A percentile compares a stretch with the other conserved stretches of the same genome.
phyloP scores from a whole-genome alignment of 2,329 filamentous ascomycete species.

The Aspergillus unguis region DNA sequence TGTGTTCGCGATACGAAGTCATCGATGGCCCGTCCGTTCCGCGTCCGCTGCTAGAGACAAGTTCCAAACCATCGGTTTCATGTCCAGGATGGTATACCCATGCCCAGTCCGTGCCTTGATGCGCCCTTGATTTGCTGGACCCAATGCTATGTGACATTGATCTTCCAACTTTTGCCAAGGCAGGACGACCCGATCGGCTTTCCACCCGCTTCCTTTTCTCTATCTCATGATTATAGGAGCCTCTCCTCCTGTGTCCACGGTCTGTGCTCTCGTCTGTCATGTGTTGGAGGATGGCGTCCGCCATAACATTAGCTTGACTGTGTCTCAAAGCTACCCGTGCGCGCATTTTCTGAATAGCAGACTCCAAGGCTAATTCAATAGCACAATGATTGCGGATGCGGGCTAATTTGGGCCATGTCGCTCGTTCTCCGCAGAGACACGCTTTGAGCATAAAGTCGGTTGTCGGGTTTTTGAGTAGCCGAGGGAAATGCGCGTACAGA shows the following conservation, averaged over 20 bases:
- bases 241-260: slow-evolving; percentile 25
- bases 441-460: slow-evolving; percentile 80
- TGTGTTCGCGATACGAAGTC: slow-evolving; percentile 8
- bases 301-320: slow-evolving; percentile 21
- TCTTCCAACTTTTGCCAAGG: slow-evolving; percentile 15
- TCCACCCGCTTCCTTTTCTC: slow-evolving; percentile 18
- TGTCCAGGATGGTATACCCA: not conserved
- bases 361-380: slow-evolving; percentile 73
- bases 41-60: slow-evolving; percentile 11
- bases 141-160: slow-evolving; percentile 16
- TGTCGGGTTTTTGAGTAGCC: slow-evolving; percentile 78
- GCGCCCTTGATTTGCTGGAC: not conserved
- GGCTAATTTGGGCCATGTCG: slow-evolving; percentile 87
- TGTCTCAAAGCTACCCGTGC: slow-evolving; percentile 37
- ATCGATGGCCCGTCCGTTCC: slow-evolving; percentile 9
- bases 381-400: slow-evolving; percentile 83
- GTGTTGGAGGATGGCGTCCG: slow-evolving; percentile 16
- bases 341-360: slow-evolving; percentile 40
- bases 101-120: slow-evolving; percentile 5
- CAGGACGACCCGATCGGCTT: slow-evolving; percentile 9
- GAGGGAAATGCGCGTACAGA: slow-evolving; percentile 67
- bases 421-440: slow-evolving; percentile 73
- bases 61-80: slow-evolving; percentile 6
- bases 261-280: slow-evolving; percentile 23
- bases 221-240: slow-evolving; percentile 32